A percentile compares a stretch with the other conserved stretches of the same genome.
These are phyloP conservation scores for Oryza australiensis DNA, from an alignment of 176 grass and related monocot species.

Conservation along the genomic window DNA sequence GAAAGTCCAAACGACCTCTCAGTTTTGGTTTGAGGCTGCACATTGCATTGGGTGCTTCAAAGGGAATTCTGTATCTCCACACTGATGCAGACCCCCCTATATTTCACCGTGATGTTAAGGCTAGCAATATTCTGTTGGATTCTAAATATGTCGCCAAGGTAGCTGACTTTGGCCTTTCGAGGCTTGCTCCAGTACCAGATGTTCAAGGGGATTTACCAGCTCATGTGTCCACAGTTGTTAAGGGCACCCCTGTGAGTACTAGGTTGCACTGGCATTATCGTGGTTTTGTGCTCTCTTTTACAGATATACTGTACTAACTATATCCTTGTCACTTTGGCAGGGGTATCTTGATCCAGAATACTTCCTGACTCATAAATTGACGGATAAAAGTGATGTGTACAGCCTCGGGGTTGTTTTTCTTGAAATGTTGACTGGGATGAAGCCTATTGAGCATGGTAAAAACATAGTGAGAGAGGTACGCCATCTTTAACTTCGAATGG, in stretches of 20 bases:
- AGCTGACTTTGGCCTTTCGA: slow-evolving; percentile 96
- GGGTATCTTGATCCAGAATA: slow-evolving; percentile 98
- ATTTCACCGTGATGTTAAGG: slow-evolving; percentile 96
- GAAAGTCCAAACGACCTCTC: slow-evolving; percentile 48
- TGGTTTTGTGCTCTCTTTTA: neutral
- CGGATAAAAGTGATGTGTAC: slow-evolving; percentile 93
- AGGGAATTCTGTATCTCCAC: slow-evolving; percentile 91
- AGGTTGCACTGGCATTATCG: neutral
- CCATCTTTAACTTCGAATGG: neutral
- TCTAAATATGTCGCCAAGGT: slow-evolving; percentile 78
- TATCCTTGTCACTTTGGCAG: slow-evolving; percentile 46
- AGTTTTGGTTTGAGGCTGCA: slow-evolving; percentile 62
- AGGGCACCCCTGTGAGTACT: slow-evolving; percentile 85
- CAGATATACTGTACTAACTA: neutral
- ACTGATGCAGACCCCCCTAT: slow-evolving; percentile 92
- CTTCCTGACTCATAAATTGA: slow-evolving; percentile 88
- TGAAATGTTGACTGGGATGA: slow-evolving; percentile 84
- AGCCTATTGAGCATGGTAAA: slow-evolving; percentile 86
- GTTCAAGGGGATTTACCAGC: slow-evolving; percentile 53
- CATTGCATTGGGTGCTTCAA: slow-evolving; percentile 77
- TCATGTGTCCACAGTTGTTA: slow-evolving; percentile 87
- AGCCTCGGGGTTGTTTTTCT: slow-evolving; percentile 89
- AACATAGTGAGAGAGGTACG: slow-evolving; percentile 96
- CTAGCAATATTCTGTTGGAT: slow-evolving; percentile 92
- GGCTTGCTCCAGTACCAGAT: slow-evolving; percentile 75